Evolutionary conservation across 371 early-diverging fungal species (phyloP).

Genomic region (Mortierella sp.): DNA sequence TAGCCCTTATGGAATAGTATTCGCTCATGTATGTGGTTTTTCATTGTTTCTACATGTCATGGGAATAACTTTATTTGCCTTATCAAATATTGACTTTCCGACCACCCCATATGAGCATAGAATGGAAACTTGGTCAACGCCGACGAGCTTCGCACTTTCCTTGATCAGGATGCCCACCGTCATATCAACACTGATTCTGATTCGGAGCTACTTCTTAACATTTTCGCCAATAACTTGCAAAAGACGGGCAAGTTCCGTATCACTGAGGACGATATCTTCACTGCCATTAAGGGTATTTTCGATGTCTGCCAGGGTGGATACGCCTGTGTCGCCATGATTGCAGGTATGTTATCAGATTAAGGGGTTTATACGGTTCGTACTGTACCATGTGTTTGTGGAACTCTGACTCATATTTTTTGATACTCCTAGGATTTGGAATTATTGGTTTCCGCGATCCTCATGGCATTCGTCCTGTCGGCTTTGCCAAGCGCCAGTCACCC

Average conservation of each 20-base stretch:
- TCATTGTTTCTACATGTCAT: neutral
- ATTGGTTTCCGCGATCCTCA: constrained; percentile 95
- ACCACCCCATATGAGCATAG: constrained; percentile 56
- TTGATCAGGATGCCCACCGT: constrained; percentile 95
- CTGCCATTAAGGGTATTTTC: constrained; percentile 88
- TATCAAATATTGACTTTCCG: constrained; percentile 6
- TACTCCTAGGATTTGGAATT: constrained; percentile 76
- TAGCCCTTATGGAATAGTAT: constrained; percentile 96
- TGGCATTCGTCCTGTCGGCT: constrained; percentile 95
- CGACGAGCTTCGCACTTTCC: constrained; percentile 82
- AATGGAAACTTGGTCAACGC: constrained; percentile 98
- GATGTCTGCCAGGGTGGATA: constrained; percentile 91
- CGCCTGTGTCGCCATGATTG: constrained; percentile 96
- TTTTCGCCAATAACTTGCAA: constrained; percentile 93
- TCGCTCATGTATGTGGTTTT: constrained; percentile 85
- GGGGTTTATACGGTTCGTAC: neutral
- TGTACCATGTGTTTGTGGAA: neutral
- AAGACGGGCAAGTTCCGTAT: constrained; percentile 95
- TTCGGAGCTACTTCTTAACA: constrained; percentile 96
- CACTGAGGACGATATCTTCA: constrained; percentile 97
- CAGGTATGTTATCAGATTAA: constrained; percentile 65
- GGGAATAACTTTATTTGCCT: constrained; percentile 5
- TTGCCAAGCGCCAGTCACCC: constrained; percentile 80
- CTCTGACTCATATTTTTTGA: constrained; percentile 1
- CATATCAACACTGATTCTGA: constrained; percentile 99